Evolutionary conservation across 2,329 filamentous ascomycete genomes (phyloP).

Genomic region (Fusarium chlamydosporum): DNA sequence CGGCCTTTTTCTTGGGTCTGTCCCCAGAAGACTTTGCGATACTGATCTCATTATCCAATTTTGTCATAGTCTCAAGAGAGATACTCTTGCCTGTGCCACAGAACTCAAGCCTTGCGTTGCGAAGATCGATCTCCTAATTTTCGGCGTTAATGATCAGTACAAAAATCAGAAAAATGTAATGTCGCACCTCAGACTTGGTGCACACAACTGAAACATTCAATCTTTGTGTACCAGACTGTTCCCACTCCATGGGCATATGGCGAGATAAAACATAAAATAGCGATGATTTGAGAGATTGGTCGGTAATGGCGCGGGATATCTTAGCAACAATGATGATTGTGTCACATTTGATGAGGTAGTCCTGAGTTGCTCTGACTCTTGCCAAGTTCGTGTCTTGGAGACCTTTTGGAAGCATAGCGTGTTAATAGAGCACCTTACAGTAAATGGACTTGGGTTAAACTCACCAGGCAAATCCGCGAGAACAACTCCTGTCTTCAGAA

Average conservation of each 20-base stretch:
- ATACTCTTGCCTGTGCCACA: constrained; percentile 49
- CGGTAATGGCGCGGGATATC: constrained; percentile 53
- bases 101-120: constrained; percentile 48
- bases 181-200: constrained; percentile 52
- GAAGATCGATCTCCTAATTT: constrained; percentile 51
- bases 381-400: constrained; percentile 56
- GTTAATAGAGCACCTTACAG: no score
- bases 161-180: background rate
- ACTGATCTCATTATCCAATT: constrained; percentile 50
- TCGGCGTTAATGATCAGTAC: background rate
- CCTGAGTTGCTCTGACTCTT: constrained; percentile 54
- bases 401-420: constrained; percentile 6
- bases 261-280: constrained; percentile 50
- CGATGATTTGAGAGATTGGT: constrained; percentile 54
- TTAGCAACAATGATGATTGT: constrained; percentile 55
- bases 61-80: constrained; percentile 27
- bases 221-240: constrained; percentile 43
- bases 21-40: constrained; percentile 45
- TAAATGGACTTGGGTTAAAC: constrained; percentile 13
- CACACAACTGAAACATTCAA: constrained; percentile 54
- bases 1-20: constrained; percentile 42
- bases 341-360: constrained; percentile 55
- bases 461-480: constrained; percentile 56
- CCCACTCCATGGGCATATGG: constrained; percentile 52
- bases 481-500: constrained; percentile 54